Conservation (phyloP, 140 eudicot genomes). For the Bidens hawaiensis region DNA sequence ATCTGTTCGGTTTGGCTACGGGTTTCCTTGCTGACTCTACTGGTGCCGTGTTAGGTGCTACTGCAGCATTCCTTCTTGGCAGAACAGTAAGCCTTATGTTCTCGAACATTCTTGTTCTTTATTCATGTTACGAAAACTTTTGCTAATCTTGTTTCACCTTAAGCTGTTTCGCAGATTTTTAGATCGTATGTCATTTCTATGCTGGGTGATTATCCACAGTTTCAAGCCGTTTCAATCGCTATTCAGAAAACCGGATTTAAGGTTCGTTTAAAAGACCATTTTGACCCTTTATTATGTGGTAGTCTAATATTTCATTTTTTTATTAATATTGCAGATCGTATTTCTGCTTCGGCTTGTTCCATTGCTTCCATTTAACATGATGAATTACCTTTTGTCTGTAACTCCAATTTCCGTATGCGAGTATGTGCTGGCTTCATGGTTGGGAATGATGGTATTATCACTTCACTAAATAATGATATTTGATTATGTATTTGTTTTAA, state of each 20-base stretch:
- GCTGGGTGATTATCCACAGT: constrained; percentile 75
- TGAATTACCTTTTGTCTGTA: constrained; percentile 87
- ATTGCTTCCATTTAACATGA: constrained; percentile 73
- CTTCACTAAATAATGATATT: constrained; percentile 1
- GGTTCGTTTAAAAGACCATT: constrained; percentile 32
- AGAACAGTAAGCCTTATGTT: constrained; percentile 61
- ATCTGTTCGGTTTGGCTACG: constrained; percentile 75
- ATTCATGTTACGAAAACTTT: neutral
- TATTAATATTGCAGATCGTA: constrained; percentile 53
- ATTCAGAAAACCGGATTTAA: constrained; percentile 80
- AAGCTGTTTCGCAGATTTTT: constrained; percentile 53
- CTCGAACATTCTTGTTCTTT: neutral
- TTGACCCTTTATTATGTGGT: neutral
- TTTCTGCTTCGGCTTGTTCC: constrained; percentile 89
- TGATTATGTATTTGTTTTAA: neutral
- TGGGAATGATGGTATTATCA: constrained; percentile 83
- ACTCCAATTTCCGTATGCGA: constrained; percentile 72
- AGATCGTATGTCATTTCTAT: constrained; percentile 73
- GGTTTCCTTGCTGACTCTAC: constrained; percentile 86
- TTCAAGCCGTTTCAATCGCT: constrained; percentile 79
- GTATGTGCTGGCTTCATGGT: constrained; percentile 84
- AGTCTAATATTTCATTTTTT: neutral
- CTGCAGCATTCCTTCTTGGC: constrained; percentile 79
- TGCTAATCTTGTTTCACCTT: neutral
- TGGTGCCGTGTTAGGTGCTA: constrained; percentile 80